A percentile compares a stretch with the other conserved stretches of the same genome.
Conservation (phyloP, 164 flowering plant species). For the Macadamia integrifolia region DNA sequence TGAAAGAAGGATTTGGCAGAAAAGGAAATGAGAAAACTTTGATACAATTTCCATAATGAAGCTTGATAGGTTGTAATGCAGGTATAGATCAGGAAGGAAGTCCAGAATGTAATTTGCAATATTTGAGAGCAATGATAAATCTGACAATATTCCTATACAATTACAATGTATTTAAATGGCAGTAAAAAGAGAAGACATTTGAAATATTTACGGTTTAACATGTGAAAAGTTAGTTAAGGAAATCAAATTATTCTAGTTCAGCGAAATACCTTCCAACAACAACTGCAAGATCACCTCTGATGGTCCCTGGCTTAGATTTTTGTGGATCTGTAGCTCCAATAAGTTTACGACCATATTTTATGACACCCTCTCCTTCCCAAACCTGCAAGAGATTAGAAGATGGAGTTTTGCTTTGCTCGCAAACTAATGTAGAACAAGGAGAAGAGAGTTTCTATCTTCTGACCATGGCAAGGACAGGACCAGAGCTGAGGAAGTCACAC, state of each 20-base stretch:
- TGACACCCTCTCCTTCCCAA: slow-evolving; percentile 99
- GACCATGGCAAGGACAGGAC: slow-evolving; percentile 98
- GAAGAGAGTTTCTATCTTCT: slow-evolving; percentile 10
- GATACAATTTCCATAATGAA: too few relatives aligned
- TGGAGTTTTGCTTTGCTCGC: not conserved
- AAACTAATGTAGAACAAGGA: not conserved
- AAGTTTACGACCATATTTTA: slow-evolving; percentile 87
- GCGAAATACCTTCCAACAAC: slow-evolving; percentile 81
- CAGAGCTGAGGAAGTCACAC: slow-evolving; percentile 94
- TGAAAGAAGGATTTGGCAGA: too few relatives aligned
- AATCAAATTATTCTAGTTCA: not conserved
- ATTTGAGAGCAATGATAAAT: too few relatives aligned
- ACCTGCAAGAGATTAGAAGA: slow-evolving; percentile 41
- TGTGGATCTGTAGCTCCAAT: slow-evolving; percentile 99
- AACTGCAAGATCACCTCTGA: slow-evolving; percentile 97
- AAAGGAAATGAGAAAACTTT: too few relatives aligned
- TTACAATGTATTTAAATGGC: too few relatives aligned
- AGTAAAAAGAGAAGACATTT: too few relatives aligned
- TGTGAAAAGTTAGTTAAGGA: too few relatives aligned
- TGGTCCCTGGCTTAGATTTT: slow-evolving; percentile 97
- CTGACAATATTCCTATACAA: too few relatives aligned
- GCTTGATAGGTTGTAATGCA: too few relatives aligned
- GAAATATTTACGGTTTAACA: too few relatives aligned
- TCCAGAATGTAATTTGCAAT: too few relatives aligned
- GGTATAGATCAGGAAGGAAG: too few relatives aligned